These are phyloP conservation scores for Backusella liffmaniae DNA, from an alignment of 192 early-diverging fungal species.

Conservation along the genomic window DNA sequence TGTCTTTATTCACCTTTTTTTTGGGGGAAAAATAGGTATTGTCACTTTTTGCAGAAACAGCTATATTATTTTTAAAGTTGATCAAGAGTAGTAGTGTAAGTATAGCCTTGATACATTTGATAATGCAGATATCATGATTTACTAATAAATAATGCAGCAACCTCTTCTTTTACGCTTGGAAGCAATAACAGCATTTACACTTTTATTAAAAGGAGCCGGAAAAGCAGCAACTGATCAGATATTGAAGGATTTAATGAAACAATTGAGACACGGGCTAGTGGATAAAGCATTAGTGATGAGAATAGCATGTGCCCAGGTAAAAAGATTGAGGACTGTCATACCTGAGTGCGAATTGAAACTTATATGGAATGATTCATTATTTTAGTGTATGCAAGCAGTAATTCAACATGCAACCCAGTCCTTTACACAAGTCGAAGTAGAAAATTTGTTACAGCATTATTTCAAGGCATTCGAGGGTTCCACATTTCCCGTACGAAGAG, in stretches of 20 bases:
- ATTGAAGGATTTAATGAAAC: constrained; percentile 71
- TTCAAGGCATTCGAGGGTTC: constrained; percentile 54
- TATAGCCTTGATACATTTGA: constrained; percentile 19
- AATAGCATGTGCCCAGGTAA: constrained; percentile 65
- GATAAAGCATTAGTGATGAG: constrained; percentile 76
- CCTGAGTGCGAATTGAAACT: neutral
- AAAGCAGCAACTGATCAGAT: constrained; percentile 67
- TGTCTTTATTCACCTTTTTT: neutral
- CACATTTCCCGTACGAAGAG: constrained; percentile 46
- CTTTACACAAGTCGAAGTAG: constrained; percentile 54
- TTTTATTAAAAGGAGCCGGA: constrained; percentile 71
- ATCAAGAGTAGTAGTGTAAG: constrained; percentile 66
- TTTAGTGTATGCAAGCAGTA: constrained; percentile 36
- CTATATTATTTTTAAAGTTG: constrained; percentile 59
- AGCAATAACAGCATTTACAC: constrained; percentile 60
- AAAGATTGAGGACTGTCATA: neutral
- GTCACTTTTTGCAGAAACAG: constrained; percentile 68
- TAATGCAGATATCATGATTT: neutral
- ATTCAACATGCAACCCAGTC: constrained; percentile 36
- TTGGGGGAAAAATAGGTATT: constrained; percentile 41
- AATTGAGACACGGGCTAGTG: constrained; percentile 56
- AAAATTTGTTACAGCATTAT: constrained; percentile 41
- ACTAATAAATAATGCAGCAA: constrained; percentile 29
- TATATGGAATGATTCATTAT: neutral
- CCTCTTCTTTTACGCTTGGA: constrained; percentile 65